These are phyloP conservation scores for Sclerotinia nivalis DNA, from an alignment of 2,329 filamentous ascomycete species.

Conservation along the genomic window DNA sequence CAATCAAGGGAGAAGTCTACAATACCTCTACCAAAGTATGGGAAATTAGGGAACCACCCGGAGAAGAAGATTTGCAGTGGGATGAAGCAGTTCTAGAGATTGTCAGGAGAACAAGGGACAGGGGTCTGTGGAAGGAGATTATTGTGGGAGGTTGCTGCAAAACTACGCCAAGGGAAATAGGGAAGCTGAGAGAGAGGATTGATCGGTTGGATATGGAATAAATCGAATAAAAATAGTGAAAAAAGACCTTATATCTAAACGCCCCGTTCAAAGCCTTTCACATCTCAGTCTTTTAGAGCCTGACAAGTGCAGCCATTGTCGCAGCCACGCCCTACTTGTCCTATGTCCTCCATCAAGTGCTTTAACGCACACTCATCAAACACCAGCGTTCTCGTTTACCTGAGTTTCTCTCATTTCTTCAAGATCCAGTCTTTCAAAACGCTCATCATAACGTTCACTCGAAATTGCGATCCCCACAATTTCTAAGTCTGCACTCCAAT, in stretches of 20 bases:
- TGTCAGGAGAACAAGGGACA: conserved; percentile 37
- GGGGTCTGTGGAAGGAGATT: conserved; percentile 40
- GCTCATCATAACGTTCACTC: not conserved
- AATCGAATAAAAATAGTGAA: not conserved
- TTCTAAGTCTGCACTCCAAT: not conserved
- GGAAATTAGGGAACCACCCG: conserved; percentile 44
- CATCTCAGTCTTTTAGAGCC: not conserved
- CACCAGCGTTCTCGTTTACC: not conserved
- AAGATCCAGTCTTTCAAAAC: not conserved
- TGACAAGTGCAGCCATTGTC: not conserved
- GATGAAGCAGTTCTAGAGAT: conserved; percentile 43
- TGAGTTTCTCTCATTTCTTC: not conserved
- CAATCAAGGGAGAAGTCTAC: conserved; percentile 64
- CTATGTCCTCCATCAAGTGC: not conserved
- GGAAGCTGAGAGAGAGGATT: conserved; percentile 34
- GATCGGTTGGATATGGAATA: conserved; percentile 26
- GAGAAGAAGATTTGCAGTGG: conserved; percentile 37
- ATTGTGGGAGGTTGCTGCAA: conserved; percentile 51
- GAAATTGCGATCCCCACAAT: not conserved
- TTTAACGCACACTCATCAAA: not conserved
- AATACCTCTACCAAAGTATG: conserved; percentile 63
- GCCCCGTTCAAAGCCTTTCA: not conserved
- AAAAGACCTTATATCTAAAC: not conserved
- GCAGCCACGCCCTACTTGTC: not conserved
- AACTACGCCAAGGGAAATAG: conserved; percentile 42